These are phyloP conservation scores for Acanthochlamys bracteata DNA, from an alignment of 106 monocot genomes.

Conservation along the genomic window DNA sequence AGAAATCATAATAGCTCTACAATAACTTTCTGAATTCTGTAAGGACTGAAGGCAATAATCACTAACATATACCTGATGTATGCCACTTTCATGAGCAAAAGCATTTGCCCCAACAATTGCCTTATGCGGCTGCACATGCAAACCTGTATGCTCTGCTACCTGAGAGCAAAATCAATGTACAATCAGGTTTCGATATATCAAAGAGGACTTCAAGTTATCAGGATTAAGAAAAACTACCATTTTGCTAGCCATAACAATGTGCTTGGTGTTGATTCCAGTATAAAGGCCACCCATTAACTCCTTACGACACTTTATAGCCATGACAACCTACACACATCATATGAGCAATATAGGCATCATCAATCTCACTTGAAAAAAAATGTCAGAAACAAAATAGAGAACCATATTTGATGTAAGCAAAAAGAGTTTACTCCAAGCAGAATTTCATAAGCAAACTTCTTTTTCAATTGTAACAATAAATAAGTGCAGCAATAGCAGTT, in stretches of 20 bases:
- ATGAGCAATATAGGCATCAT: no score
- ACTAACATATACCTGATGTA: slow-evolving; percentile 47
- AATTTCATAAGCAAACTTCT: no score
- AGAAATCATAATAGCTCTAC: no score
- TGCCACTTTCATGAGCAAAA: slow-evolving; percentile 87
- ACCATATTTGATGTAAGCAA: no score
- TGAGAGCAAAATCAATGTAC: slow-evolving; percentile 12
- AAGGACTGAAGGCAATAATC: no score
- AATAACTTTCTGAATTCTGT: no score
- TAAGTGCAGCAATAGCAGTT: no score
- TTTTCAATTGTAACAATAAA: no score
- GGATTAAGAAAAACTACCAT: slow-evolving; percentile 44
- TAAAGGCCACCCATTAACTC: slow-evolving; percentile 56
- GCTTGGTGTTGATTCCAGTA: slow-evolving; percentile 72
- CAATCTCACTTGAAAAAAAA: no score
- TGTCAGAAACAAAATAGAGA: not conserved
- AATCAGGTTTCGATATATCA: slow-evolving; percentile 1
- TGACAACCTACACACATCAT: slow-evolving; percentile 58
- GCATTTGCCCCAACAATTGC: slow-evolving; percentile 89
- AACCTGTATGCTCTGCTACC: slow-evolving; percentile 81
- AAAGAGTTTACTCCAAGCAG: no score
- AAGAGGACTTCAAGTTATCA: no score
- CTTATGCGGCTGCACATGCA: slow-evolving; percentile 86
- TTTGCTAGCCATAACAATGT: slow-evolving; percentile 76
- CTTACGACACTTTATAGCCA: slow-evolving; percentile 64